Conservation (phyloP, 345 rosid genomes). For the Hevea brasiliensis region DNA sequence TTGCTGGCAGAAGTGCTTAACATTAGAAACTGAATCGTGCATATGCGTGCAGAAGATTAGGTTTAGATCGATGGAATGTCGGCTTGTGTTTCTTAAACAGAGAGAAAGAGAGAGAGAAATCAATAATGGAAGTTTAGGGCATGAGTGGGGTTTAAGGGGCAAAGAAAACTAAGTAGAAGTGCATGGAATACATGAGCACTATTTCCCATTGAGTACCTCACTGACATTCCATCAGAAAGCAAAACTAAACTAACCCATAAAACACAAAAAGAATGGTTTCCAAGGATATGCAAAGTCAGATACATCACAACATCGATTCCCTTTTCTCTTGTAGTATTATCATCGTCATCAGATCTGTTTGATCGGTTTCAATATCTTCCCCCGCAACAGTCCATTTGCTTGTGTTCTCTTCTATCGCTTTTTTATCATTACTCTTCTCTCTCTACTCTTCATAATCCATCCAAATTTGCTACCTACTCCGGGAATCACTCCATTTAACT, state of each 20-base stretch:
- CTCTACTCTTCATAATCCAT: conserved; percentile 39
- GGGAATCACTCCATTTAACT: conserved; percentile 59
- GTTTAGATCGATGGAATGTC: not conserved
- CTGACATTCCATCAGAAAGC: conserved; percentile 62
- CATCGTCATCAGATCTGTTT: conserved; percentile 33
- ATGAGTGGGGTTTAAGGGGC: conserved; percentile 12
- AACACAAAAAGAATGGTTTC: conserved; percentile 25
- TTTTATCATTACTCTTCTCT: not conserved
- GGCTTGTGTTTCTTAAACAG: not conserved
- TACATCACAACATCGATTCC: conserved; percentile 68
- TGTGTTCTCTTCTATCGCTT: conserved; percentile 45
- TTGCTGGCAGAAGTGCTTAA: no score
- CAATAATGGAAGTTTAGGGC: conserved; percentile 12
- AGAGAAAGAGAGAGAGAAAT: conserved; percentile 3
- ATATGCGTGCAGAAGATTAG: no score
- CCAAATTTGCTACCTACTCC: conserved; percentile 61
- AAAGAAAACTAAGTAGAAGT: conserved; percentile 22
- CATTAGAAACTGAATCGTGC: no score
- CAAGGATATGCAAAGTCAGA: conserved; percentile 46
- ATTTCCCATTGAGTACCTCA: conserved; percentile 53
- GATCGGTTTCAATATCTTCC: conserved; percentile 13
- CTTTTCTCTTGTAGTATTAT: conserved; percentile 54
- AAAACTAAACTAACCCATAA: conserved; percentile 36
- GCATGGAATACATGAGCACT: conserved; percentile 42
- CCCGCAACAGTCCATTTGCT: conserved; percentile 45